Evolutionary conservation across 148 eudicot species (phyloP).

Genomic region (Camellia sinensis): DNA sequence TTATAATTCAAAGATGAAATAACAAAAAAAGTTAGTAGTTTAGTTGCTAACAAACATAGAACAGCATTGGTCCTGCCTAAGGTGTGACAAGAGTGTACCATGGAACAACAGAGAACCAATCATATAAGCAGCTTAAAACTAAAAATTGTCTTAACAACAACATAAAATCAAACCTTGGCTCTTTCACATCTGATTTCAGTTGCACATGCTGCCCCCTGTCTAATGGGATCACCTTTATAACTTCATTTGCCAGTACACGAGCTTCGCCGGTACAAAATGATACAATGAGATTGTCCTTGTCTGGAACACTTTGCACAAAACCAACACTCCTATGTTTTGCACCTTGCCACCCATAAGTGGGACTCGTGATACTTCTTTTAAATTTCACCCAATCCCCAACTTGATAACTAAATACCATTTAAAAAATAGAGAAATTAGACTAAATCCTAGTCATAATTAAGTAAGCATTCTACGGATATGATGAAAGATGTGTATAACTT

Average conservation of each 20-base stretch:
- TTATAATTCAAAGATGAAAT: background rate
- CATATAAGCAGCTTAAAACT: slow-evolving; percentile 6
- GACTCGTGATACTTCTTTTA: slow-evolving; percentile 58
- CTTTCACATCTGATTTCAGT: slow-evolving; percentile 72
- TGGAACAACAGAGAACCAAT: background rate
- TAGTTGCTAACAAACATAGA: background rate
- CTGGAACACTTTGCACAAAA: slow-evolving; percentile 86
- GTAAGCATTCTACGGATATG: background rate
- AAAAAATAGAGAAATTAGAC: slow-evolving; percentile 2
- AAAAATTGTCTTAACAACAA: slow-evolving; percentile 8
- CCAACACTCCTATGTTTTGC: slow-evolving; percentile 89
- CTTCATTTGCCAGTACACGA: slow-evolving; percentile 74
- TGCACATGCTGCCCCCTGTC: slow-evolving; percentile 99
- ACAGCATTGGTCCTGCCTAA: background rate
- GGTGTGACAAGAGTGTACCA: background rate
- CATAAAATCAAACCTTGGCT: slow-evolving; percentile 69
- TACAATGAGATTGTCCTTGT: slow-evolving; percentile 75
- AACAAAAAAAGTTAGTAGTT: background rate
- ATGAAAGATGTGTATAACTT: background rate
- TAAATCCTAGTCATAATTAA: slow-evolving; percentile 7
- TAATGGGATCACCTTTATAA: slow-evolving; percentile 86
- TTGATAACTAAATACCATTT: slow-evolving; percentile 55
- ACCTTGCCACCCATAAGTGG: slow-evolving; percentile 95
- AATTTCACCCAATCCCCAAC: slow-evolving; percentile 96
- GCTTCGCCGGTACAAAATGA: slow-evolving; percentile 95